Conservation (phyloP, 2,329 filamentous ascomycete species). For the Fusarium dimerum region DNA sequence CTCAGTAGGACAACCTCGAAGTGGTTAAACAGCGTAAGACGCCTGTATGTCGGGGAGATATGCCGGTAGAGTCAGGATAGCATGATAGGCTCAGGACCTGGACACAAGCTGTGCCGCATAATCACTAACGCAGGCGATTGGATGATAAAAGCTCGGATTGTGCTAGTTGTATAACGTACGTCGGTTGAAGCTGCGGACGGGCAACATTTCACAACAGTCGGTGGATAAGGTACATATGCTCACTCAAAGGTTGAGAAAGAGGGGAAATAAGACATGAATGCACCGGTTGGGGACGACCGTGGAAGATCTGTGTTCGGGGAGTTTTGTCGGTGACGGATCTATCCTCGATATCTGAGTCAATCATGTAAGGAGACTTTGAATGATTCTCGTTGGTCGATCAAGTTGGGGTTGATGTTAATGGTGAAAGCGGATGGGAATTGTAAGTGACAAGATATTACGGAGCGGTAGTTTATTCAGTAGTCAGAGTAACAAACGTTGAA, state of each 20-base stretch:
- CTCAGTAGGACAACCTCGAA: slow-evolving; percentile 15
- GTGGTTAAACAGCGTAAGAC: slow-evolving; percentile 1
- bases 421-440: background rate
- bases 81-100: background rate
- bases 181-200: background rate
- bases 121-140: background rate
- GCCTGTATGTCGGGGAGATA: background rate
- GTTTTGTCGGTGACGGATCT: background rate
- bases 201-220: background rate
- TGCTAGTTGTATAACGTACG: background rate
- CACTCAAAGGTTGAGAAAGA: background rate
- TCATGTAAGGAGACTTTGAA: background rate
- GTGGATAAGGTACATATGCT: background rate
- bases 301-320: background rate
- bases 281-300: background rate
- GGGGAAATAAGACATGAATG: background rate
- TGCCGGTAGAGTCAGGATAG: background rate
- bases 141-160: background rate
- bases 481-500: background rate
- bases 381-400: too few species aligned
- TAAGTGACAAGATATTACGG: too few species aligned
- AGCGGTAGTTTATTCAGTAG: background rate
- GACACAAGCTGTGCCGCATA: background rate
- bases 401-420: background rate
- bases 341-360: background rate